Conservation (phyloP, 2,329 filamentous ascomycete species). For the Scolecobasidium constrictum region DNA sequence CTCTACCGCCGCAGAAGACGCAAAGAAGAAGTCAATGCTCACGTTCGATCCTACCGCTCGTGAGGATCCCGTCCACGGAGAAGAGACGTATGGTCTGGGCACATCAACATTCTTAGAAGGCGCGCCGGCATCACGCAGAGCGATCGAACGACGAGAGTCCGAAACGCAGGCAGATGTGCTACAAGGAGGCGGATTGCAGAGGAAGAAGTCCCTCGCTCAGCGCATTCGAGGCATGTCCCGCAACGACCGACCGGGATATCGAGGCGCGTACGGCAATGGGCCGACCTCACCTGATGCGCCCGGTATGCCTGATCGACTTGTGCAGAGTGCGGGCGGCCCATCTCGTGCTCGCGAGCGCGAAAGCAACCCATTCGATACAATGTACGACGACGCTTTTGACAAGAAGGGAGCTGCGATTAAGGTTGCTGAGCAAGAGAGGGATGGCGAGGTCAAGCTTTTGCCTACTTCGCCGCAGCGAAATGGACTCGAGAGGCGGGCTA, state of each 20-base stretch:
- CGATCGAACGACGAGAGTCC: conserved; percentile 64
- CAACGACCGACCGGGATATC: conserved; percentile 37
- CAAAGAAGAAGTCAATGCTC: conserved; percentile 16
- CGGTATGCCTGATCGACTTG: conserved; percentile 4
- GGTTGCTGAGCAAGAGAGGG: conserved; percentile 27
- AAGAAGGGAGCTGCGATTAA: conserved; percentile 51
- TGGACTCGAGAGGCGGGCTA: conserved; percentile 53
- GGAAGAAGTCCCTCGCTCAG: conserved; percentile 92
- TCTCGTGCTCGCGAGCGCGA: conserved; percentile 9
- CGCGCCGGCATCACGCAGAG: conserved; percentile 71
- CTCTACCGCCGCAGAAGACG: conserved; percentile 32
- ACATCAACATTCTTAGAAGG: conserved; percentile 95
- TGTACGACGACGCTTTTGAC: conserved; percentile 60
- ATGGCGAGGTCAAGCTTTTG: conserved; percentile 21
- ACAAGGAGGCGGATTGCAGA: conserved; percentile 46
- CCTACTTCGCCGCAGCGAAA: conserved; percentile 50
- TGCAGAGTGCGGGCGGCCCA: conserved; percentile 7
- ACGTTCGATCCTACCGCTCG: conserved; percentile 58
- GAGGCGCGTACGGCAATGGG: conserved; percentile 24
- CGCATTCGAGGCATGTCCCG: conserved; percentile 78
- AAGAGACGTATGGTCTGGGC: conserved; percentile 73
- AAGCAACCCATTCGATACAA: conserved; percentile 53
- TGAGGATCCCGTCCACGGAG: conserved; percentile 68
- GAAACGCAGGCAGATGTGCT: conserved; percentile 46
- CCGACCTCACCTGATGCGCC: conserved; percentile 4